Conservation (phyloP, 805 yeast genomes). For the Yamadazyma tumulicola region DNA sequence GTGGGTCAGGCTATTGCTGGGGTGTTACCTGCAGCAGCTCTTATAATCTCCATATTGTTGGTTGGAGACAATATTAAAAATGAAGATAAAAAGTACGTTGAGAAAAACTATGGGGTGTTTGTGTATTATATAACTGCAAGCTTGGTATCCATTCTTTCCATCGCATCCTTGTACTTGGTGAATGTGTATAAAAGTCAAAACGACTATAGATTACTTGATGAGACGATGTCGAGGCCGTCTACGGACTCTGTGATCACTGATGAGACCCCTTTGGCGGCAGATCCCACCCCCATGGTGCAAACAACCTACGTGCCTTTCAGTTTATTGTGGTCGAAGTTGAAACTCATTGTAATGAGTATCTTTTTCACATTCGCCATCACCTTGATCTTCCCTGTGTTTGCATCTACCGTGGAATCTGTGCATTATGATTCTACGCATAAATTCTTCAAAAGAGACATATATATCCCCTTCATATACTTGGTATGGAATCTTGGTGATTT, state of each 20-base stretch:
- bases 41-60: constrained; percentile 50
- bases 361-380: constrained; percentile 73
- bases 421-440: constrained; percentile 25
- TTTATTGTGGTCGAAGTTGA: constrained; percentile 58
- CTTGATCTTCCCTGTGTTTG: constrained; percentile 85
- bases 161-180: constrained; percentile 36
- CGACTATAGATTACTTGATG: constrained; percentile 15
- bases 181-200: constrained; percentile 24
- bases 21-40: constrained; percentile 77
- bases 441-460: constrained; percentile 47
- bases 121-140: constrained; percentile 52
- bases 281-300: constrained; percentile 5
- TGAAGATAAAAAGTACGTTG: constrained; percentile 17
- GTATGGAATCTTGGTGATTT: constrained; percentile 92
- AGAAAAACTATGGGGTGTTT: constrained; percentile 39
- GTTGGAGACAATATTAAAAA: constrained; percentile 31
- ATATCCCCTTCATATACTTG: constrained; percentile 72
- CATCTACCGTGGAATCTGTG: constrained; percentile 60
- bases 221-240: constrained; percentile 5
- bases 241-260: background rate
- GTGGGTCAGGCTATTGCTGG: constrained; percentile 96
- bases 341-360: constrained; percentile 63
- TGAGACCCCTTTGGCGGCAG: background rate
- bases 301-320: constrained; percentile 48
- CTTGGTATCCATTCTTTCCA: constrained; percentile 40